Conservation (phyloP, 805 yeast species). For the Nakazawaea populi region DNA sequence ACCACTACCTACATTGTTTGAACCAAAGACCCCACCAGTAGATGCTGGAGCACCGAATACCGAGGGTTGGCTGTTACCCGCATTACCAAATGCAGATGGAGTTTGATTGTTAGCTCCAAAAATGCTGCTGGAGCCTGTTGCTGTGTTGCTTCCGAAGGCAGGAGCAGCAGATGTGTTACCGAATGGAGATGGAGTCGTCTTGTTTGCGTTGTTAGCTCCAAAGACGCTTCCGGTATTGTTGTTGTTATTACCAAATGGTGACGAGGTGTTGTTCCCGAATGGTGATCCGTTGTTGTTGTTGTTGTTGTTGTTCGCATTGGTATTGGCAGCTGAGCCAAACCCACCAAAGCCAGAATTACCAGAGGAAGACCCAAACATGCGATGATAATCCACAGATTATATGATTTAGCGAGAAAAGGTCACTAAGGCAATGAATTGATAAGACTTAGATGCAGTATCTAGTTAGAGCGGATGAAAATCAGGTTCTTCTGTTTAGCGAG, state of each 20-base stretch:
- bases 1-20: constrained; percentile 16
- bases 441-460: too few relatives aligned
- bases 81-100: constrained; percentile 35
- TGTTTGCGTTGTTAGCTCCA: constrained; percentile 16
- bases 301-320: constrained; percentile 14
- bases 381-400: not conserved
- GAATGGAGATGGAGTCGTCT: constrained; percentile 14
- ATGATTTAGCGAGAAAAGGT: not conserved
- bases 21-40: constrained; percentile 18
- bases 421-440: not conserved
- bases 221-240: constrained; percentile 22
- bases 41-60: constrained; percentile 8
- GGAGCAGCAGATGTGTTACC: constrained; percentile 25
- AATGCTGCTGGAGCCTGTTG: constrained; percentile 11
- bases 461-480: too few relatives aligned
- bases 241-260: constrained; percentile 23
- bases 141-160: constrained; percentile 28
- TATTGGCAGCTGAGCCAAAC: constrained; percentile 16
- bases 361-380: constrained; percentile 39
- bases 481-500: not conserved
- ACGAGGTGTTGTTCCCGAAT: constrained; percentile 23
- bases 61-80: constrained; percentile 12
- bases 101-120: constrained; percentile 24
- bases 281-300: constrained; percentile 26
- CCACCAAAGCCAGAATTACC: constrained; percentile 13